Conservation (phyloP, 306 rosid species). For the Ammopiptanthus mongolicus region DNA sequence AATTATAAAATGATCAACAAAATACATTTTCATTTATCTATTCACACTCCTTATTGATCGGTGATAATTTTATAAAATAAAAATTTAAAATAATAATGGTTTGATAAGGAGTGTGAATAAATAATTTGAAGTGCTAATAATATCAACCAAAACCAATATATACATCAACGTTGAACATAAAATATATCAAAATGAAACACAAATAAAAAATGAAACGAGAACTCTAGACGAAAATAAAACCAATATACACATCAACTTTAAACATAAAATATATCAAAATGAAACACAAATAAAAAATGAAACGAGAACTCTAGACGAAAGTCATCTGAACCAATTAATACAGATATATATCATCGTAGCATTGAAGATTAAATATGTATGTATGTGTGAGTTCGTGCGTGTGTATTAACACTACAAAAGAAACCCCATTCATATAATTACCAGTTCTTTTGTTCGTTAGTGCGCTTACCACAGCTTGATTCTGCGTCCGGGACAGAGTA, state of each 20-base stretch:
- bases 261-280: background rate
- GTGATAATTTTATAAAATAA: no score
- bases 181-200: no score
- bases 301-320: background rate
- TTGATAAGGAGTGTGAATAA: no score
- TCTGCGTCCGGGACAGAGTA: background rate
- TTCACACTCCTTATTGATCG: no score
- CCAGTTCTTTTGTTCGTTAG: background rate
- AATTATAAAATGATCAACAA: background rate
- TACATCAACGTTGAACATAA: background rate
- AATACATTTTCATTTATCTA: no score
- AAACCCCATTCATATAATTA: background rate
- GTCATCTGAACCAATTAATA: background rate
- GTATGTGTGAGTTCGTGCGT: background rate
- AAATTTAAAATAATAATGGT: no score
- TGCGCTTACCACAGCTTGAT: background rate
- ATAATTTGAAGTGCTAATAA: no score
- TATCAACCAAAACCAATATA: no score
- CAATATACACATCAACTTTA: background rate
- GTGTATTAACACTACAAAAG: background rate
- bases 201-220: background rate
- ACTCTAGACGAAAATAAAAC: background rate
- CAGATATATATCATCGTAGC: background rate
- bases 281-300: background rate
- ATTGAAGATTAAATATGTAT: background rate